Evolutionary conservation across 2,329 filamentous ascomycete genomes (phyloP).

Genomic region (Helicocarpus griseus): DNA sequence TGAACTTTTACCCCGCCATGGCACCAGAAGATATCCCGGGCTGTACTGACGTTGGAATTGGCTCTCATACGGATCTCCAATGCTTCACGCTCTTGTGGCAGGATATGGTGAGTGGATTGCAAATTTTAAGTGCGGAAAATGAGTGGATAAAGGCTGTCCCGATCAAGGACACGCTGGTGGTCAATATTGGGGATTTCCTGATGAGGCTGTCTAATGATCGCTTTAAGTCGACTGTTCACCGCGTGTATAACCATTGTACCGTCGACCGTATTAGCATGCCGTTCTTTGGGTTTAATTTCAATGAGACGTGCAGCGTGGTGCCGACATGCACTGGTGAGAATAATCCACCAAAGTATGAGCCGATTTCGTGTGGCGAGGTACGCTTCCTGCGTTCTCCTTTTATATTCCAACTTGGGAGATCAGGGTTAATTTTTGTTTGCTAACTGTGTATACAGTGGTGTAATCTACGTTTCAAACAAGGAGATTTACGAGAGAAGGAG

Average conservation of each 20-base stretch:
- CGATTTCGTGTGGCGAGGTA: not conserved
- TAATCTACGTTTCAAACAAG: too few species aligned
- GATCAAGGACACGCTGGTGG: not conserved
- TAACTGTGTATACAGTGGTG: not conserved
- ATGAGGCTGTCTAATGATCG: not conserved
- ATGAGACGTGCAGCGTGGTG: not conserved
- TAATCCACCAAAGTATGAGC: not conserved
- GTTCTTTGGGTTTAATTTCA: not conserved
- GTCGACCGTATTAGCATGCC: not conserved
- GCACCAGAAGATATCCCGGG: not conserved
- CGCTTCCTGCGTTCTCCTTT: not conserved
- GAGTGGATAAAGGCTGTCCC: not conserved
- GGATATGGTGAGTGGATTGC: not conserved
- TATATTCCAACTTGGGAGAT: not conserved
- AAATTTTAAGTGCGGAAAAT: not conserved
- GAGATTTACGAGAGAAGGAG: too few species aligned
- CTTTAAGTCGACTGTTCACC: not conserved
- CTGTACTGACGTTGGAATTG: not conserved
- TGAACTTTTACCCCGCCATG: not conserved
- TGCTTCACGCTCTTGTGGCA: not conserved
- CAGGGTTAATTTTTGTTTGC: not conserved
- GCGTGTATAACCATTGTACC: not conserved
- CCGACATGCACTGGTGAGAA: not conserved
- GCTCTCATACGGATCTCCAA: not conserved
- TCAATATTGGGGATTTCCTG: not conserved